Conservation (phyloP, 495 filamentous ascomycete species). For the Xylaria cubensis region DNA sequence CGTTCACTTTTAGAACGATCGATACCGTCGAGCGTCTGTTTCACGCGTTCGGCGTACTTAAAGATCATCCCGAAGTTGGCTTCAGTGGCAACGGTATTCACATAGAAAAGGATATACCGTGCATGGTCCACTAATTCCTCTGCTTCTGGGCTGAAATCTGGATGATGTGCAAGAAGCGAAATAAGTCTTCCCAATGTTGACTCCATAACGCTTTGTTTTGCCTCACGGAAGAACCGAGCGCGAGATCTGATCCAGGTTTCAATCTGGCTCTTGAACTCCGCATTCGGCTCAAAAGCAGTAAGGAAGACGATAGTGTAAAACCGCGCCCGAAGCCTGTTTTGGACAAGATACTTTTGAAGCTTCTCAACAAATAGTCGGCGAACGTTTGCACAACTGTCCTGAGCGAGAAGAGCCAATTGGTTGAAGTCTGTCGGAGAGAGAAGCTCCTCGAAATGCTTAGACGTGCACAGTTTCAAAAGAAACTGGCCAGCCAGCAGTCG, state of each 20-base stretch:
- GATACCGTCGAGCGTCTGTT: constrained; percentile 84
- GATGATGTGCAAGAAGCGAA: constrained; percentile 91
- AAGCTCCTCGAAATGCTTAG: constrained; percentile 75
- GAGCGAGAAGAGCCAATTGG: constrained; percentile 74
- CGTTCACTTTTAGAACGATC: constrained; percentile 63
- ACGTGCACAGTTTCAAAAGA: constrained; percentile 81
- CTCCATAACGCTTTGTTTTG: constrained; percentile 75
- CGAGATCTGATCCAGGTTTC: constrained; percentile 90
- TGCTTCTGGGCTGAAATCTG: constrained; percentile 76
- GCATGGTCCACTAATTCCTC: constrained; percentile 80
- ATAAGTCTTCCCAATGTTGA: constrained; percentile 83
- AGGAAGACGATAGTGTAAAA: constrained; percentile 91
- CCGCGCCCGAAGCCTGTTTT: constrained; percentile 69
- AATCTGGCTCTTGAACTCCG: constrained; percentile 69
- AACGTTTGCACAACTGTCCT: constrained; percentile 76
- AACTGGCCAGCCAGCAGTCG: constrained; percentile 83
- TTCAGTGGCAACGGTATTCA: constrained; percentile 80
- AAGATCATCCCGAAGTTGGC: constrained; percentile 88
- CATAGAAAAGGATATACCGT: constrained; percentile 87
- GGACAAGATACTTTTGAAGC: constrained; percentile 83
- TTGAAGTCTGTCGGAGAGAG: constrained; percentile 79
- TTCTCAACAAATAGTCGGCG: constrained; percentile 79
- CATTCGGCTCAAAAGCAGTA: constrained; percentile 84
- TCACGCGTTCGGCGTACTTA: constrained; percentile 90
- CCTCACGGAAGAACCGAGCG: constrained; percentile 58